Evolutionary conservation across 805 yeast genomes (phyloP), one percentile per base, ranked within the genome.

Genomic region (Vanderwaltozyma yarrowii): DNA sequence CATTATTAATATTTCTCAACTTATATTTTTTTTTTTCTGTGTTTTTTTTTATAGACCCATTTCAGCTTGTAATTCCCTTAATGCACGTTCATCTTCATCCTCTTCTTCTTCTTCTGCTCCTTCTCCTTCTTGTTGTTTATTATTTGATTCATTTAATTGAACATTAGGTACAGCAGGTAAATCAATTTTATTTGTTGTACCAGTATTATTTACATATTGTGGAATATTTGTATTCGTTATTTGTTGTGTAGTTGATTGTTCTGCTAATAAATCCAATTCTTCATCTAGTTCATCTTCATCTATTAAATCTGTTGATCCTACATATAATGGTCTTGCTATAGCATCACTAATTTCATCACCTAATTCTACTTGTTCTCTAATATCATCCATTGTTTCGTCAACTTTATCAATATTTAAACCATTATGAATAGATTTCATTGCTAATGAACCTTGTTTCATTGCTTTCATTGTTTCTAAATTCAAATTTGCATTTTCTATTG

Each of bases 381-480:
- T 86, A 45, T 89, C 95, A 61, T 92, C 98, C 97, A 92, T 89
- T 8, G 96, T 89, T 51, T 80, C 82, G 59, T 92, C 98, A 31
- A 92, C 96, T 67, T 87, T 88, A 62, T 92, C 98, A 43, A 92
- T 86, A 58, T 92, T 80, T 68, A 92, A 78, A 54, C 87, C 95
- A 46, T 87, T 88, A 61, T 92, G 97, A 54, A 92, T 89, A 54
- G 81, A 82, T 60, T 88, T 87, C 95, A 92, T 86, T 30, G 97
- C 97, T 57, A 74, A 73, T 5, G 98, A 95, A 43, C 97, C 97
- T 61, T 86, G 94, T 63, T 89, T 82, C 97, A 92, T 92, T 37
- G 95, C 95, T 72, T 86, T 86, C 95, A 92, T 84, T 24, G 98
- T 92, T 66, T 92, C 98, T 63, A 85, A 70, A 69, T 92, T 92